A percentile compares a stretch with the other conserved stretches of the same genome.
Evolutionary conservation across 306 rosid genomes (phyloP).

Genomic region (Delonix regia): DNA sequence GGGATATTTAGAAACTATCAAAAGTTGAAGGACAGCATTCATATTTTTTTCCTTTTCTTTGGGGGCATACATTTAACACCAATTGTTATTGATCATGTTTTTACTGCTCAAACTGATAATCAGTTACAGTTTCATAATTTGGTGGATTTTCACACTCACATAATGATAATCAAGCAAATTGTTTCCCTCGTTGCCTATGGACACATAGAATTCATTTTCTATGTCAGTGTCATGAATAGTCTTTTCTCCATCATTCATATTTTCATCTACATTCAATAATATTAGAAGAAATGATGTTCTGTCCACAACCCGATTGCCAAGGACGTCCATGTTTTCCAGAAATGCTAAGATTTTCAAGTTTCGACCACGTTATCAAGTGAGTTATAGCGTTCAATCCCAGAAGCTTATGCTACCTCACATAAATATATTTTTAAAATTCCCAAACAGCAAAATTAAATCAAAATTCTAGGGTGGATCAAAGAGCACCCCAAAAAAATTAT

Average conservation of each 20-base stretch:
- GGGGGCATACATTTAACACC: neutral
- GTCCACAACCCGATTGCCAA: neutral
- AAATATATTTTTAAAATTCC: neutral
- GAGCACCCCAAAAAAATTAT: neutral
- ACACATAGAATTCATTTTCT: neutral
- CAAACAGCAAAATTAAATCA: neutral
- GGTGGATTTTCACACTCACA: neutral
- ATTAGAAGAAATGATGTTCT: neutral
- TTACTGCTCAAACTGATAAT: neutral
- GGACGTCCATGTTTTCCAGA: neutral
- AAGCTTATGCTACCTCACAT: neutral
- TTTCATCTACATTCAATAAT: neutral
- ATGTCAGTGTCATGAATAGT: neutral
- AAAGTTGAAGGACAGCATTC: neutral
- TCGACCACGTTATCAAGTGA: neutral
- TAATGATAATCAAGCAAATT: neutral
- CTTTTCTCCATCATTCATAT: neutral
- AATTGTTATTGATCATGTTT: neutral
- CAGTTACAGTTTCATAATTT: neutral
- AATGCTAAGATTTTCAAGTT: neutral
- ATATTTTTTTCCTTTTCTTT: neutral
- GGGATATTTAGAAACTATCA: neutral
- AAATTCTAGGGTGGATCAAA: conserved; percentile 7
- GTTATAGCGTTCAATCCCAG: neutral
- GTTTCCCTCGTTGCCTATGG: neutral